phyloP scores from a whole-genome alignment of 2,329 filamentous ascomycete genomes.

The Hymenoscyphus infarciens region DNA sequence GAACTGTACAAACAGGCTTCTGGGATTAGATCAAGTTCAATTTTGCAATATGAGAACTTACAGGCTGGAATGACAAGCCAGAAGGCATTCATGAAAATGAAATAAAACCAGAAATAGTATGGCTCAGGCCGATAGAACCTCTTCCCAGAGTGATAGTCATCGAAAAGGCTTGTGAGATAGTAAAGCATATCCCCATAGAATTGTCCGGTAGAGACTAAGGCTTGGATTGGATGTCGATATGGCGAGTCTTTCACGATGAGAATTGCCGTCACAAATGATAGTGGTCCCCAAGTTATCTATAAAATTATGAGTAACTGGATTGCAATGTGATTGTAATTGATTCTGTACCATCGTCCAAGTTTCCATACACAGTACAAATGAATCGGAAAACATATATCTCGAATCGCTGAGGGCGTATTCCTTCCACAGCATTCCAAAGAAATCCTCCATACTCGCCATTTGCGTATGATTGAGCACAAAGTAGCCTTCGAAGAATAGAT shows the following conservation, averaged over 20 bases:
- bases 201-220: slow-evolving; percentile 28
- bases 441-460: slow-evolving; percentile 40
- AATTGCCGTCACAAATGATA: slow-evolving; percentile 48
- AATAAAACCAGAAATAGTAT: slow-evolving; percentile 63
- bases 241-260: slow-evolving; percentile 43
- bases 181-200: slow-evolving; percentile 55
- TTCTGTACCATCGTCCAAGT: slow-evolving; percentile 44
- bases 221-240: slow-evolving; percentile 47
- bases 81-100: slow-evolving; percentile 56
- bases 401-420: slow-evolving; percentile 56
- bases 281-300: slow-evolving; percentile 55
- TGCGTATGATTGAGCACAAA: slow-evolving; percentile 43
- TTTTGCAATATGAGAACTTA: slow-evolving; percentile 38
- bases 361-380: slow-evolving; percentile 54
- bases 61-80: slow-evolving; percentile 56
- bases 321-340: neutral
- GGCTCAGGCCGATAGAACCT: slow-evolving; percentile 56
- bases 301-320: neutral
- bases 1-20: slow-evolving; percentile 28
- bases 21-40: slow-evolving; percentile 1
- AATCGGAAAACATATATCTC: slow-evolving; percentile 50
- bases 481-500: slow-evolving; percentile 41
- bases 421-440: slow-evolving; percentile 55
- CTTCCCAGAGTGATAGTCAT: slow-evolving; percentile 43
- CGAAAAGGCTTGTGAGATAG: slow-evolving; percentile 54